Evolutionary conservation across 768 basidiomycete genomes (phyloP).

Genomic region (Rhodosporidiobolus sp.): DNA sequence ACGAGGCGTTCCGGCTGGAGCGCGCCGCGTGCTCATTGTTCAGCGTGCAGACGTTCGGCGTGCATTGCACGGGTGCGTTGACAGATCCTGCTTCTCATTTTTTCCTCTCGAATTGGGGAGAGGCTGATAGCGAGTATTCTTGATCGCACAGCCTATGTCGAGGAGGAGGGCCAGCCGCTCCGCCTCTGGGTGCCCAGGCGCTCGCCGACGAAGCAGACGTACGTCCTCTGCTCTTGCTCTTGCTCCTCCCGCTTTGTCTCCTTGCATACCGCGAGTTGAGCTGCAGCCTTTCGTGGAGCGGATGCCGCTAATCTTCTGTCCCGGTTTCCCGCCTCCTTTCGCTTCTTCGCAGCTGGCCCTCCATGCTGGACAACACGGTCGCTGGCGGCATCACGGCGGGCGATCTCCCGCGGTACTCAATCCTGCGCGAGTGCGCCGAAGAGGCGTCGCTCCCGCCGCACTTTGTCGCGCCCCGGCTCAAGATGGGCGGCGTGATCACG

Average conservation of each 20-base stretch:
- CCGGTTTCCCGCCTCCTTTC: background rate
- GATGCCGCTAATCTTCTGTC: too few relatives aligned
- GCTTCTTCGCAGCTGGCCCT: conserved; percentile 63
- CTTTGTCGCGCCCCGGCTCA: conserved; percentile 62
- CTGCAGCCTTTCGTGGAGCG: too few relatives aligned
- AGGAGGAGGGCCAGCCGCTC: conserved; percentile 60
- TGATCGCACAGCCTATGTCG: conserved; percentile 30
- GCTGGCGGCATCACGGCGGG: conserved; percentile 89
- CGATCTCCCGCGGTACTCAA: conserved; percentile 64
- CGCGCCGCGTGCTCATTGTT: conserved; percentile 83
- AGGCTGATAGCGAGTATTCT: background rate
- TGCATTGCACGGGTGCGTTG: conserved; percentile 67
- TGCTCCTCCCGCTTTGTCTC: background rate
- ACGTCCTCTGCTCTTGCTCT: conserved; percentile 47
- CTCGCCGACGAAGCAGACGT: conserved; percentile 84
- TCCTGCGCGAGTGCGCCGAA: conserved; percentile 89
- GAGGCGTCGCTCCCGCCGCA: conserved; percentile 76
- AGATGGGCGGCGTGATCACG: conserved; percentile 66
- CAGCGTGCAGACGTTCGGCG: conserved; percentile 84
- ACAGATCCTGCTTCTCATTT: background rate
- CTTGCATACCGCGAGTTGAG: background rate
- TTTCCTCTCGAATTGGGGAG: too few relatives aligned
- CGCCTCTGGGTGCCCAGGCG: conserved; percentile 84
- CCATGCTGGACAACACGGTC: conserved; percentile 75
- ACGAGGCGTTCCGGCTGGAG: conserved; percentile 85